Conservation (phyloP, 2,329 filamentous ascomycete species). For the Elsinoe batatas region DNA sequence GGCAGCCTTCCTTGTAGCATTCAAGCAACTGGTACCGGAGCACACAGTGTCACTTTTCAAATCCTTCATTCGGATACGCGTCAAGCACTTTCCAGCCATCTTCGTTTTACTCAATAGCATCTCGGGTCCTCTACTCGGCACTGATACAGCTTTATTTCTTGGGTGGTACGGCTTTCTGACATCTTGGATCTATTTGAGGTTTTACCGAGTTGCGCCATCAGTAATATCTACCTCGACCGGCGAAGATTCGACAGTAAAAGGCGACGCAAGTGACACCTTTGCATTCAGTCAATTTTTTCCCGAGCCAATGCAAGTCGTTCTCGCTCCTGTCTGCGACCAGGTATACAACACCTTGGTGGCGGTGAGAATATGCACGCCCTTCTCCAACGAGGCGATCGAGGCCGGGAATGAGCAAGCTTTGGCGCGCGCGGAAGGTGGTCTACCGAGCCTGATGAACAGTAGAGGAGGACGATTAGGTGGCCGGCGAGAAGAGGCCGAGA, state of each 20-base stretch:
- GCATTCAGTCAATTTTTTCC: conserved; percentile 95
- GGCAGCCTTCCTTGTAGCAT: conserved; percentile 87
- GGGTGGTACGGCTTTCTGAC: conserved; percentile 72
- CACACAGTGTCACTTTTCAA: conserved; percentile 93
- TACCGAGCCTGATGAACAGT: conserved; percentile 49
- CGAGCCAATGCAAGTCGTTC: conserved; percentile 64
- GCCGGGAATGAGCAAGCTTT: conserved; percentile 63
- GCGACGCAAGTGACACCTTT: conserved; percentile 93
- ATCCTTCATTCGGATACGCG: conserved; percentile 77
- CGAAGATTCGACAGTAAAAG: conserved; percentile 50
- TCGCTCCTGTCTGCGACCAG: conserved; percentile 62
- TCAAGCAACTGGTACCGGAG: conserved; percentile 94
- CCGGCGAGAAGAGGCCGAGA: conserved; percentile 82
- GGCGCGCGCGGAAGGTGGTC: conserved; percentile 50
- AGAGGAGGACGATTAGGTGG: conserved; percentile 39
- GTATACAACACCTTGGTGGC: conserved; percentile 67
- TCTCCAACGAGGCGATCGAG: conserved; percentile 70
- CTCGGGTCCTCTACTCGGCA: conserved; percentile 53
- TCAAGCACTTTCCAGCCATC: conserved; percentile 69
- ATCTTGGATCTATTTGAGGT: conserved; percentile 92
- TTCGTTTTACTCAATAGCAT: conserved; percentile 63
- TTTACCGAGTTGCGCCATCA: conserved; percentile 69
- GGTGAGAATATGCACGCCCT: conserved; percentile 71
- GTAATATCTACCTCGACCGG: conserved; percentile 43
- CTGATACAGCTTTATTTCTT: conserved; percentile 69